phyloP scores from a whole-genome alignment of 495 filamentous ascomycete genomes.

The Lophiostoma macrostomum region DNA sequence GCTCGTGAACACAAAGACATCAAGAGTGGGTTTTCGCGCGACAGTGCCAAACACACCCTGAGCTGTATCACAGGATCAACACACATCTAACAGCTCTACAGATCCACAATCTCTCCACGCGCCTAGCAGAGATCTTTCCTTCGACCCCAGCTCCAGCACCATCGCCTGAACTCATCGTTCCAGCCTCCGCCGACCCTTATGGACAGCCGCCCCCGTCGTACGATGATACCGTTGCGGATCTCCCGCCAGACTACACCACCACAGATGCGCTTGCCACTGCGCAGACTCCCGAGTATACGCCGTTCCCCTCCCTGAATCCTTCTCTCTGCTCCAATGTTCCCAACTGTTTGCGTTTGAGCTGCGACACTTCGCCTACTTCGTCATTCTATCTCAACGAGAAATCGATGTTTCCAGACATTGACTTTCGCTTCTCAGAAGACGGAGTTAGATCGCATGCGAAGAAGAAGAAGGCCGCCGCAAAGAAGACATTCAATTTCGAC shows the following conservation, averaged over 20 bases:
- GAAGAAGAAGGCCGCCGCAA: conserved; percentile 36
- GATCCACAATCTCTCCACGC: conserved; percentile 28
- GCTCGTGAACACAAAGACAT: no score
- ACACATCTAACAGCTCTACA: no score
- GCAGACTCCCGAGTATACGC: conserved; percentile 25
- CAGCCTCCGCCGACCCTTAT: conserved; percentile 1
- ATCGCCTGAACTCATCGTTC: conserved; percentile 21
- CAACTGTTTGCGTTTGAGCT: conserved; percentile 30
- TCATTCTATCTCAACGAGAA: conserved; percentile 31
- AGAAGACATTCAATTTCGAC: conserved; percentile 25
- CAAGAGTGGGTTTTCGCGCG: not conserved
- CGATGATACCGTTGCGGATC: conserved; percentile 35
- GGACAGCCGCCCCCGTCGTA: conserved; percentile 33
- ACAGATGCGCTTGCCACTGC: conserved; percentile 36
- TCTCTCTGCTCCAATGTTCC: conserved; percentile 24
- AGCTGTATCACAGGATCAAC: no score
- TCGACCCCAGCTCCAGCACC: conserved; percentile 17
- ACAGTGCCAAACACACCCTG: conserved; percentile 16
- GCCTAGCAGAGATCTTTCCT: conserved; percentile 18
- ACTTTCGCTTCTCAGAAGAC: conserved; percentile 28
- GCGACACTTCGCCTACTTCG: conserved; percentile 25
- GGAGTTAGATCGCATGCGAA: conserved; percentile 32
- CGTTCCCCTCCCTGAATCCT: conserved; percentile 28
- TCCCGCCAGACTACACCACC: conserved; percentile 39
- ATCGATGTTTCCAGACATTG: conserved; percentile 22